Evolutionary conservation across 192 early-diverging fungal species (phyloP), one percentile per base, ranked within the genome.

Genomic region (Entophlyctis luteolus): DNA sequence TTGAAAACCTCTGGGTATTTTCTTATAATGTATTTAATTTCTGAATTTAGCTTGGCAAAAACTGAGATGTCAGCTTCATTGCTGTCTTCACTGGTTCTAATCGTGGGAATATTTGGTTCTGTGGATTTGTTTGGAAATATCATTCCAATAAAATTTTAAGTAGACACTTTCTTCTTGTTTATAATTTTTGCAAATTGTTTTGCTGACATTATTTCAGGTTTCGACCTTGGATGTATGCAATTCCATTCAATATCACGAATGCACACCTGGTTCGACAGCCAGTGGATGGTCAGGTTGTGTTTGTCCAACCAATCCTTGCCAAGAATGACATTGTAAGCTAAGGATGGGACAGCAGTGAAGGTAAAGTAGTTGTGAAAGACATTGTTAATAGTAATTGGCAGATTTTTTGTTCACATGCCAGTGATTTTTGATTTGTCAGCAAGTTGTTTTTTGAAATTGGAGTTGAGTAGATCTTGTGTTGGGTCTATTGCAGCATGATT

Each of bases 231-330:
- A 23, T n/a, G 12, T 10, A 10, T 23, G 1, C 50, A 52, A 0
- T n/a, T n/a, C 50, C 50, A 52, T 12, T 12, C 8, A 23, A 23
- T n/a, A 1, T 10, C 28, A 0, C 23, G 16, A 34, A 56, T 10
- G 5, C 8, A 35, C 0, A 56, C 1, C 0, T 16, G 31, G 23
- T 56, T 56, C 8, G 20, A n/a, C 10, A 1, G 55, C 2, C 55
- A 56, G 55, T 56, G 1, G 32, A 56, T 56, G 23, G 12, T 0
- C 0, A 23, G 23, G 0, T 56, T 14, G 1, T 52, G 50, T 10
- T 56, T 23, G 32, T 56, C 23, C 1, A 56, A 56, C 55, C 55
- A 52, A 23, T 52, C 50, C 22, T 52, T 52, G 12, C 50, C 50
- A n/a, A n/a, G 50, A 27, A 52, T 52, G 0, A 52, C 16, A 27